Base-by-base conservation (phyloP, 352 stramenopile genomes). In the Thalassiosira sp. region DNA sequence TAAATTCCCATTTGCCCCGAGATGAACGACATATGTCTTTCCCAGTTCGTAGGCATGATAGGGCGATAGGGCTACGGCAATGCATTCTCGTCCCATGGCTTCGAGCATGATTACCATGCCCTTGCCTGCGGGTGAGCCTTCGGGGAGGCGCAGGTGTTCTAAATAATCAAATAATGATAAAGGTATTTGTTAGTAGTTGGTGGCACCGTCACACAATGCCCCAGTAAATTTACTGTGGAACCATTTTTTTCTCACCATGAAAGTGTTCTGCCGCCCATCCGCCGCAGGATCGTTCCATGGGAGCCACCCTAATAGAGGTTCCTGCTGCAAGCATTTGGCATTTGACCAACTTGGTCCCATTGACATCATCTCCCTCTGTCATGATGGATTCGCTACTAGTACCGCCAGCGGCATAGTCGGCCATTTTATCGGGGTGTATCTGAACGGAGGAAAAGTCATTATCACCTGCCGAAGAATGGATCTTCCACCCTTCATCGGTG, bases 11-110 rank as follows among this genome's bases (percentile, higher is more conserved):
- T 76, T 72, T 25, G 76, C 79, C 18, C 84, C 84, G 57, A 90
- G 81, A 53, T 82, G 72, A 0, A 89, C 68, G 11, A 86, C 77
- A 56, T 89, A 89, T 5, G 79, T 87, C 54, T 84, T 83, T 0
- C 76, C 75, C 8, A 85, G 28, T 25, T 77, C 63, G 68, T 79
- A 90, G 33, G 52, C 66, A 45, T 78, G 51, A 60, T 85, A 69
- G 31, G 84, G 78, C 7, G 76, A 87, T 13, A 88, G 61, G 2
- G 77, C 83, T n/a, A 90, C 35, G 24, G 80, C 80, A 1, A 90
- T 24, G 63, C 80, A 88, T 72, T 84, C 80, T 40, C 68, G 35
- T 33, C 62, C 65, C 28, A 83, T 81, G 28, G 58, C 64, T 72
- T 79, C 75, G 15, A 83, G 54, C 13, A 70, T 43, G 22, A 83